Evolutionary conservation across 192 early-diverging fungal species (phyloP).

Genomic region (Globomyces pollinis-pini): DNA sequence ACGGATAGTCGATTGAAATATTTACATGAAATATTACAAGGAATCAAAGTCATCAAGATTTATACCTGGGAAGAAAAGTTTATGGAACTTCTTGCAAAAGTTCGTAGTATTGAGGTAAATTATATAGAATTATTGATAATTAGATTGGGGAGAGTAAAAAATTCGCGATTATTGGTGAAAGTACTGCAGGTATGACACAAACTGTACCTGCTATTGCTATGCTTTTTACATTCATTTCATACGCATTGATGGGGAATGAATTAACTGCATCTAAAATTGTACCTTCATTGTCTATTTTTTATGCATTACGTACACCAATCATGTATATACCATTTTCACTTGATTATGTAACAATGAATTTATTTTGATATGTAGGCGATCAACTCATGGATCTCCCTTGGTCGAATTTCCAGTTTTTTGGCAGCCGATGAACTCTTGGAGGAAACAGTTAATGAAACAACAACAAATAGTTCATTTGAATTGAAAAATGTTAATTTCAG

Average conservation of each 20-base stretch:
- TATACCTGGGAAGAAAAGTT: slow-evolving; percentile 58
- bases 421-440: neutral
- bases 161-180: slow-evolving; percentile 9
- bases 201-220: slow-evolving; percentile 27
- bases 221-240: slow-evolving; percentile 29
- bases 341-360: too few species aligned
- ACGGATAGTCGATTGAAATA: slow-evolving; percentile 60
- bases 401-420: too few species aligned
- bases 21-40: slow-evolving; percentile 55
- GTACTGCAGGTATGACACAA: slow-evolving; percentile 4
- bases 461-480: neutral
- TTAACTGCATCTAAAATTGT: slow-evolving; percentile 7
- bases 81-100: slow-evolving; percentile 4
- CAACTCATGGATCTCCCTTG: slow-evolving; percentile 18
- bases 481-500: neutral
- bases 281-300: slow-evolving; percentile 8
- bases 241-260: slow-evolving; percentile 13
- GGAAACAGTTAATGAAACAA: neutral
- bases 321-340: slow-evolving; percentile 9
- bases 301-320: slow-evolving; percentile 12
- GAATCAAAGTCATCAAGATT: slow-evolving; percentile 64
- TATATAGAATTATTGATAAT: too few species aligned
- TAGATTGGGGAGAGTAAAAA: too few species aligned
- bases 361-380: too few species aligned
- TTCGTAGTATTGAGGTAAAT: slow-evolving; percentile 25